Evolutionary conservation across 352 stramenopile species (phyloP).

Genomic region (Pythium sp.): DNA sequence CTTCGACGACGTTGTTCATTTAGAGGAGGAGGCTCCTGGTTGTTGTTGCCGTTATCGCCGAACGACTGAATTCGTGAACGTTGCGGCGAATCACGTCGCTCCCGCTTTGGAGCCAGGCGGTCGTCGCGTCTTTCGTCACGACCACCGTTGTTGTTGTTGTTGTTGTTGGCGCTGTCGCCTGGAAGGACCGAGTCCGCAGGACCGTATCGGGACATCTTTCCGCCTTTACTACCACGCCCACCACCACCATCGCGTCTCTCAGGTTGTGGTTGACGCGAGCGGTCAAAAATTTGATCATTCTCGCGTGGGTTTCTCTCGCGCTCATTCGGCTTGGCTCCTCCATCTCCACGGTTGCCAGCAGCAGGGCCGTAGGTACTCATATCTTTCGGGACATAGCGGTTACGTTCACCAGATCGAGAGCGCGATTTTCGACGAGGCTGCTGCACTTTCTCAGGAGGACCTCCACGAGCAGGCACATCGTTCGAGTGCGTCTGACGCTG

Average conservation of each 20-base stretch:
- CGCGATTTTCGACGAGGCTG: conserved; percentile 6
- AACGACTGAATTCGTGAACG: neutral
- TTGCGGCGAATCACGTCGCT: neutral
- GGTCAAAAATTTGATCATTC: conserved; percentile 10
- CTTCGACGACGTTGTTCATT: conserved; percentile 10
- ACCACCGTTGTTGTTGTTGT: conserved; percentile 3
- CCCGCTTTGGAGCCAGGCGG: neutral
- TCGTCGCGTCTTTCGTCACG: conserved; percentile 24
- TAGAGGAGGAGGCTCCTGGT: neutral
- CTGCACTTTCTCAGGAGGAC: neutral
- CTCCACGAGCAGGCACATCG: neutral
- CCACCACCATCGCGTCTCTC: conserved; percentile 14
- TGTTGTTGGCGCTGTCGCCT: neutral
- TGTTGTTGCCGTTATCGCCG: neutral
- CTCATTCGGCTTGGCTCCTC: neutral
- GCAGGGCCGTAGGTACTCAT: conserved; percentile 12
- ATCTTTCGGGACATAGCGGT: conserved; percentile 2
- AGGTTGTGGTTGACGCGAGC: neutral
- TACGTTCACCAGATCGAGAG: conserved; percentile 15
- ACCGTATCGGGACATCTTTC: conserved; percentile 20
- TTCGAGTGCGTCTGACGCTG: neutral
- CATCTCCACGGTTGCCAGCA: neutral
- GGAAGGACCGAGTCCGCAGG: neutral
- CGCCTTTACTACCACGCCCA: neutral
- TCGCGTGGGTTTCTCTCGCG: neutral